Conservation (phyloP, 228 moss, liverwort and hornwort genomes). For the Sphagnum fallax region DNA sequence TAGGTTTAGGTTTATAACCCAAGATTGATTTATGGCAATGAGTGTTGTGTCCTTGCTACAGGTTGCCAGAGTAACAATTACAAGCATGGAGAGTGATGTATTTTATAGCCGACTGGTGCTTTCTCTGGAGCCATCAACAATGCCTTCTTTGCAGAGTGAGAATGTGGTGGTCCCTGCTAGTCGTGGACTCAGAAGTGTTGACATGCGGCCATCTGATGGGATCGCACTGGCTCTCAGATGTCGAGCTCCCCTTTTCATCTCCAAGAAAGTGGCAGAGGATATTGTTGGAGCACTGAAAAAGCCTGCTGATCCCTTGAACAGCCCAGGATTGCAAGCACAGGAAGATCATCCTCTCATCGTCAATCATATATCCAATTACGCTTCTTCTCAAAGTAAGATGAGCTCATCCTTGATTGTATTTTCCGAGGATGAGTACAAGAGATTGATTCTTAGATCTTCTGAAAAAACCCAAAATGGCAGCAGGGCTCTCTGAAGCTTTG, state of each 20-base stretch:
- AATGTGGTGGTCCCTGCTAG: background rate
- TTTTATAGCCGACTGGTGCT: constrained; percentile 60
- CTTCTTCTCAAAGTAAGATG: background rate
- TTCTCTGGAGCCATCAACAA: constrained; percentile 16
- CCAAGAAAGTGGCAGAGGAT: constrained; percentile 41
- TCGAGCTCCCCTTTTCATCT: constrained; percentile 46
- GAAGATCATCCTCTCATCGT: constrained; percentile 4
- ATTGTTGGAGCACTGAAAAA: constrained; percentile 15
- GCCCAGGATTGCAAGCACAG: constrained; percentile 45
- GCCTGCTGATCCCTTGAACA: constrained; percentile 25
- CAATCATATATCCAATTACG: constrained; percentile 5
- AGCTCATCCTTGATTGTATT: background rate
- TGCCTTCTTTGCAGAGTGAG: constrained; percentile 9
- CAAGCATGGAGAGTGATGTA: constrained; percentile 45
- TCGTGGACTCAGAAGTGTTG: constrained; percentile 29
- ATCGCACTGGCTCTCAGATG: constrained; percentile 57
- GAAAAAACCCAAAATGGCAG: no score
- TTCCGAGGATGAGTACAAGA: background rate
- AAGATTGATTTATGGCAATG: no score
- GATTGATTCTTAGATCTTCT: no score
- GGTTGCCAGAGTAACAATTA: constrained; percentile 51
- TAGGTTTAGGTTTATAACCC: no score
- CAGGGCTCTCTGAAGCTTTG: no score
- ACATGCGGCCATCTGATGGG: constrained; percentile 60
- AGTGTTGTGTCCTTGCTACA: constrained; percentile 5